Evolutionary conservation across 2,329 filamentous ascomycete genomes (phyloP), one percentile per base, ranked within the genome.

Genomic region (Aspergillus unguis): DNA sequence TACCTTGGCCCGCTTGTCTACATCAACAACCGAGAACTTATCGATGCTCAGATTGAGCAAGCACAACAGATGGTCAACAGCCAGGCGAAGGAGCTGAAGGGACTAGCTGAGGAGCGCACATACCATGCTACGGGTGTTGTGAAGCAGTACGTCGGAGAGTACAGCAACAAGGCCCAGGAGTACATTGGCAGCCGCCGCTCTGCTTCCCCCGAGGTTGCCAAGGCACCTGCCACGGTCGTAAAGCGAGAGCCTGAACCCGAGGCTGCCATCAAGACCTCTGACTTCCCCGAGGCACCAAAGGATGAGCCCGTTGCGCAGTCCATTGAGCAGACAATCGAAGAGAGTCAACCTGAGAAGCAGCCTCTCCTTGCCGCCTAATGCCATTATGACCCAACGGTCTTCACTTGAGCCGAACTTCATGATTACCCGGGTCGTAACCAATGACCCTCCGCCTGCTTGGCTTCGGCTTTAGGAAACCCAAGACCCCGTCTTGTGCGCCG

Each of bases 1-100:
- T 86, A 83, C 74, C 73, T 85, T 50, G 78, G 74, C 38, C 84
- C 84, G 48, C 75, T 86, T 53, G 62, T 84, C 66, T 86, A 86
- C 74, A 77, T 85, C 64, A 79, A 77, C 74, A 85, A 86, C 77
- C 80, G 81, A 64, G 82, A 85, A 60, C 63, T 82, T 59, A 85
- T 86, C 60, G 83, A 86, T 62, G 72, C 75, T 51, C 81, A 85
- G 60, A 72, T 86, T 46, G 71, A 77, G 60, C 77, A 82, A 60
- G 74, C 76, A 40, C 74, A 78, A 62, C 68, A 79, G 48, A 69
- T 85, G 57, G 73, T 83, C 62, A 78, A 75, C 66, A 71, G 79
- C 62, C 84, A 86, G 68, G 79, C 83, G 31, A 75, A 72, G 52
- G 83, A 86, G 65, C 71, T 85, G 60, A 80, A 79, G 67, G 79